Conservation (phyloP, 257 asterid species). For the Cruciata laevipes region DNA sequence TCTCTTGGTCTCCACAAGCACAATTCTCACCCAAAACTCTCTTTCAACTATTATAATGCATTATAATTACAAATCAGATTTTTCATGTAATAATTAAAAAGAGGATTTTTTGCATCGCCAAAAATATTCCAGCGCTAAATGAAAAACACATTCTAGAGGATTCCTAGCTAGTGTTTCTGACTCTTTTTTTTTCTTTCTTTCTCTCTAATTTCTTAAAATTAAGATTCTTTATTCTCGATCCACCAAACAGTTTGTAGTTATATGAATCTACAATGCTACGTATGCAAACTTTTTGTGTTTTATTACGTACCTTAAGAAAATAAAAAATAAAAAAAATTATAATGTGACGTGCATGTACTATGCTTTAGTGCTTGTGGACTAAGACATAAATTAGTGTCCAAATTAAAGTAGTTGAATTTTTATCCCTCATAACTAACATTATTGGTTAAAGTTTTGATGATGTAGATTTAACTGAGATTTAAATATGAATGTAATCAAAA, state of each 20-base stretch:
- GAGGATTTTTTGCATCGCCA: too few species aligned
- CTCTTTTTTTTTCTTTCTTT: too few species aligned
- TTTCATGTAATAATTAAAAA: too few species aligned
- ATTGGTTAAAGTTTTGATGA: conserved; percentile 6
- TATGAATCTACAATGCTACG: neutral
- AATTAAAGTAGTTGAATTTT: neutral
- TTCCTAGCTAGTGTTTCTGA: neutral
- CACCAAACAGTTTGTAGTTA: neutral
- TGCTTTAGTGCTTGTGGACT: neutral
- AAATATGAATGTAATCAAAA: neutral
- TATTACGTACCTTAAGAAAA: neutral
- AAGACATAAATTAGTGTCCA: conserved; percentile 3
- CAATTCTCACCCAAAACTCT: too few species aligned
- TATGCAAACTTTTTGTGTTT: neutral
- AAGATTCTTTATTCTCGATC: neutral
- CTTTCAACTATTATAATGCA: too few species aligned
- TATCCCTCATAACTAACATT: neutral
- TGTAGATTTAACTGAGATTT: neutral
- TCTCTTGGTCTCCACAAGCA: too few species aligned
- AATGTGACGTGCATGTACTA: neutral
- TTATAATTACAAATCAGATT: too few species aligned
- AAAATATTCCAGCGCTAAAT: too few species aligned
- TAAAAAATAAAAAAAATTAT: too few species aligned
- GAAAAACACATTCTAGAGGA: neutral
- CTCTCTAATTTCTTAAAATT: too few species aligned